phyloP scores from a whole-genome alignment of 2,329 filamentous ascomycete species.

The Zymoseptoria ardabiliae region DNA sequence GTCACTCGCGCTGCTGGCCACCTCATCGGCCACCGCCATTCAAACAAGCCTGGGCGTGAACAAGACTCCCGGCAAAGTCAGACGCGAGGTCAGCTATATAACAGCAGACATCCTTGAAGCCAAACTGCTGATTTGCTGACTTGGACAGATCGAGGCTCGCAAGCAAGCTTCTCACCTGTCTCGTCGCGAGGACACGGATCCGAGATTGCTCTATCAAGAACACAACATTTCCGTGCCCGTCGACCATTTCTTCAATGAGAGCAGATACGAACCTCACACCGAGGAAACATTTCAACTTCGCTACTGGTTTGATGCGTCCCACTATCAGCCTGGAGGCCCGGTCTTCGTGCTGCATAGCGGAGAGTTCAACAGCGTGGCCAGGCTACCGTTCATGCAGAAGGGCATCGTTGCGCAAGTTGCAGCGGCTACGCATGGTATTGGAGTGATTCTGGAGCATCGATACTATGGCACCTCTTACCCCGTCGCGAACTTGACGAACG shows the following conservation, averaged over 20 bases:
- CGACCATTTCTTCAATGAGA: constrained; percentile 79
- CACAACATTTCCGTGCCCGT: constrained; percentile 53
- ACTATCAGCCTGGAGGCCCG: constrained; percentile 71
- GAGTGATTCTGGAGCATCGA: constrained; percentile 75
- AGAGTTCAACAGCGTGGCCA: constrained; percentile 56
- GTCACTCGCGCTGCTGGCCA: constrained; percentile 3
- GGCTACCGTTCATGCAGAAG: constrained; percentile 66
- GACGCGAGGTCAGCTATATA: constrained; percentile 1
- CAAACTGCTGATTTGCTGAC: not conserved
- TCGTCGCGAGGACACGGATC: constrained; percentile 25
- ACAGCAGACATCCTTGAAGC: not conserved
- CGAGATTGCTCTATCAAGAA: constrained; percentile 36
- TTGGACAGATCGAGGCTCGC: not conserved
- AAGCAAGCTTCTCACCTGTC: constrained; percentile 4
- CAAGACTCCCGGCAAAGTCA: not conserved
- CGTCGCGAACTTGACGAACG: constrained; percentile 54
- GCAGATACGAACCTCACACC: constrained; percentile 68
- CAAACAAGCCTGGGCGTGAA: constrained; percentile 2
- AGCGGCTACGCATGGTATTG: constrained; percentile 64
- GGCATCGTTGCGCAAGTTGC: constrained; percentile 67
- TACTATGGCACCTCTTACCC: constrained; percentile 79
- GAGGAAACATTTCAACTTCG: constrained; percentile 61
- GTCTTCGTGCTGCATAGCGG: constrained; percentile 71
- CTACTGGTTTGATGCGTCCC: constrained; percentile 74
- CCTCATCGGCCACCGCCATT: constrained; percentile 4